Conservation (phyloP, 345 rosid genomes). For the Draba incana region DNA sequence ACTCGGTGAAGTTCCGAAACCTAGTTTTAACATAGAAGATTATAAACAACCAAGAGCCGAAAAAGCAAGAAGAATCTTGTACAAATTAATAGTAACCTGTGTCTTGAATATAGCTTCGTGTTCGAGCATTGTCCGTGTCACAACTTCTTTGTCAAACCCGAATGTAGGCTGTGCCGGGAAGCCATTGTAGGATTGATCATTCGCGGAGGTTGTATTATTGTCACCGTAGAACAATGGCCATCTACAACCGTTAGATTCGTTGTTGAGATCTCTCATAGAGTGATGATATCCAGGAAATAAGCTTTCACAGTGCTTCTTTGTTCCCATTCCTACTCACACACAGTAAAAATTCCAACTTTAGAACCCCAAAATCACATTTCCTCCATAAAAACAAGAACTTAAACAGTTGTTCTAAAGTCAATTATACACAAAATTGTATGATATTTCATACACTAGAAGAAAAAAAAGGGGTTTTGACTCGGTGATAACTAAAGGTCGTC, state of each 20-base stretch:
- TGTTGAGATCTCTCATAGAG: conserved; percentile 57
- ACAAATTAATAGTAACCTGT: conserved; percentile 51
- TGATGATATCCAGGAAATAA: conserved; percentile 55
- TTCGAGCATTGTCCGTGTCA: conserved; percentile 68
- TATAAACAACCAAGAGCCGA: conserved; percentile 8
- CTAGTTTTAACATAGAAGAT: conserved; percentile 25
- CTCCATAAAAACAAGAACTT: neutral
- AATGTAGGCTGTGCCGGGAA: conserved; percentile 42
- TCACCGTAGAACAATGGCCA: conserved; percentile 51
- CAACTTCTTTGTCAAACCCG: conserved; percentile 51
- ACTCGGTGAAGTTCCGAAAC: conserved; percentile 74
- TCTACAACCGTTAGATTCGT: conserved; percentile 47
- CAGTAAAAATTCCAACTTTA: conserved; percentile 1
- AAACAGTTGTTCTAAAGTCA: conserved; percentile 28
- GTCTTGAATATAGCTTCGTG: conserved; percentile 74
- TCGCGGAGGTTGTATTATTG: conserved; percentile 35
- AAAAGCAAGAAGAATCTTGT: neutral
- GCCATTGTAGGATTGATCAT: conserved; percentile 45
- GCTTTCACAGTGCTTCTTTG: conserved; percentile 66
- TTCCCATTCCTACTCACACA: conserved; percentile 61
- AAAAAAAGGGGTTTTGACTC: conserved; percentile 32
- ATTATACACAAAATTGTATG: neutral
- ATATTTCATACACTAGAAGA: conserved; percentile 1
- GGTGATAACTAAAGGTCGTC: conserved; percentile 24
- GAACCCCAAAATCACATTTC: conserved; percentile 20